These are phyloP conservation scores for Pseudocercospora pini-densiflorae DNA, from an alignment of 2,329 filamentous ascomycete species.

Conservation along the genomic window DNA sequence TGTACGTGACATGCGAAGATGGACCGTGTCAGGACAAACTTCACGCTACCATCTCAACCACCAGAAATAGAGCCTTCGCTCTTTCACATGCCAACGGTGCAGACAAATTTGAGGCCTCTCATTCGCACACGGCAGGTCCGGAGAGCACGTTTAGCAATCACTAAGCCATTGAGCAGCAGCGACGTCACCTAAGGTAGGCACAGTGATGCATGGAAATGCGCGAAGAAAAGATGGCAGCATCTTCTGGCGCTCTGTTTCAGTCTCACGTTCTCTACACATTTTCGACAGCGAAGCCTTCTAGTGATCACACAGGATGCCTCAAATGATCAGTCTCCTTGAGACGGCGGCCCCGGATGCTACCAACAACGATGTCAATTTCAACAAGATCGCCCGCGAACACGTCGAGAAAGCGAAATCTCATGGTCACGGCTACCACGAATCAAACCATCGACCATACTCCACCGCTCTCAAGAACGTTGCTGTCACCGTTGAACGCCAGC, in stretches of 20 bases:
- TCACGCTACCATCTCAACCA: neutral
- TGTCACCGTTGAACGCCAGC: constrained; percentile 21
- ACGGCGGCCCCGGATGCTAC: constrained; percentile 10
- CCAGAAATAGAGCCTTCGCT: neutral
- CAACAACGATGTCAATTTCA: constrained; percentile 11
- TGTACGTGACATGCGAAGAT: no score
- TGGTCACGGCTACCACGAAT: neutral
- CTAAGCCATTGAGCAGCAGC: neutral
- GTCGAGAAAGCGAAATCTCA: neutral
- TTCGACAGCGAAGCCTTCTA: no score
- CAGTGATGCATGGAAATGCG: no score
- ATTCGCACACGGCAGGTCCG: neutral
- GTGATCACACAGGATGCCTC: neutral
- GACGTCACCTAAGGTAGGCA: neutral
- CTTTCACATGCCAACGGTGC: neutral
- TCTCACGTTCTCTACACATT: no score
- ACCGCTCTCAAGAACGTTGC: constrained; percentile 15
- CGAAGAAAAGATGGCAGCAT: no score
- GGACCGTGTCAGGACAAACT: neutral
- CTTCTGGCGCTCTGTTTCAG: no score
- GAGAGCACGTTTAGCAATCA: neutral
- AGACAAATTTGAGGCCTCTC: neutral
- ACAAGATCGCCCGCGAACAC: constrained; percentile 8
- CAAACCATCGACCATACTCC: constrained; percentile 12
- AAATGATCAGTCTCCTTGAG: neutral